A percentile compares a stretch with the other conserved stretches of the same genome.
phyloP scores from a whole-genome alignment of 768 basidiomycete species.

The Amanita inopinata region DNA sequence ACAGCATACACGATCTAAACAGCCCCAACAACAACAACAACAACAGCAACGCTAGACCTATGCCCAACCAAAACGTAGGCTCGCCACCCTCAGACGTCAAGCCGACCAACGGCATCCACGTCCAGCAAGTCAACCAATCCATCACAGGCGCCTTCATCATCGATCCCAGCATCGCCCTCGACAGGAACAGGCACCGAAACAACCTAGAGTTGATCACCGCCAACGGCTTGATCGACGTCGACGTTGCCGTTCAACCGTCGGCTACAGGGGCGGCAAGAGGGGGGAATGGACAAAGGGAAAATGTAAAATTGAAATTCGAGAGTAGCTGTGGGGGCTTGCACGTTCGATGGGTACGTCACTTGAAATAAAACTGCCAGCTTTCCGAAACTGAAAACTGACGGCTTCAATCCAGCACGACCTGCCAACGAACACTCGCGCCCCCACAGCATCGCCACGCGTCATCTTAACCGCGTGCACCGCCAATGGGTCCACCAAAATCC shows the following conservation, averaged over 20 bases:
- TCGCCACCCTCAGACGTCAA: not conserved
- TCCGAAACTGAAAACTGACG: too few species aligned
- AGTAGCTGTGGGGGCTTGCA: not conserved
- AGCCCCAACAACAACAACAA: not conserved
- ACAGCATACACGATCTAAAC: not conserved
- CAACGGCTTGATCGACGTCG: constrained; percentile 5
- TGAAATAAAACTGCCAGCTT: too few species aligned
- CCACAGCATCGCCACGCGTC: not conserved
- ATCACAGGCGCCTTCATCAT: constrained; percentile 2
- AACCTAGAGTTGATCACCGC: not conserved
- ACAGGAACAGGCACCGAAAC: not conserved
- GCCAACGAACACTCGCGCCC: not conserved
- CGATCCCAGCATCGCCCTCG: not conserved
- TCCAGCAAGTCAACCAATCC: not conserved
- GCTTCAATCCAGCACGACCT: too few species aligned
- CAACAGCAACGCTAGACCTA: not conserved
- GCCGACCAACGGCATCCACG: not conserved
- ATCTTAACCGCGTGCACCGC: not conserved
- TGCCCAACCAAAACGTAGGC: too few species aligned
- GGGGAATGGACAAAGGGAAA: not conserved
- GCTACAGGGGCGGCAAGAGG: not conserved
- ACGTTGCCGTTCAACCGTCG: constrained; percentile 2
- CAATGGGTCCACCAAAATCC: not conserved
- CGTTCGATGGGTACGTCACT: not conserved
- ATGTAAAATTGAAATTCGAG: not conserved